Base-by-base conservation (phyloP, 106 monocot genomes). In the Phalaenopsis aphrodite region DNA sequence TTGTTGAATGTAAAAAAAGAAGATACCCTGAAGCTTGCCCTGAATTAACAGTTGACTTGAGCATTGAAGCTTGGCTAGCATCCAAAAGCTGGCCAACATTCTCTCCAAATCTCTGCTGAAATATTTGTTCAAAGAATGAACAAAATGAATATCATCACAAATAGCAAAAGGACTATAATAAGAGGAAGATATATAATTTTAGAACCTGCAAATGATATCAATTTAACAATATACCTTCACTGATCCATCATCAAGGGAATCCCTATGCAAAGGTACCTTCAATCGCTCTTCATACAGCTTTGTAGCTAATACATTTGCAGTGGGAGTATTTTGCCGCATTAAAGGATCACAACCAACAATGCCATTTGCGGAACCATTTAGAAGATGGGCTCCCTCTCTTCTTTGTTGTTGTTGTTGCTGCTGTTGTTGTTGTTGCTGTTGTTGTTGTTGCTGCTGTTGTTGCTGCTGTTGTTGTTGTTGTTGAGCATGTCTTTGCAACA, bases 241-340 rank as follows among this genome's bases (percentile, higher is more conserved):
- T 56, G 88, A 88, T 58, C 84, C 80, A 30, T 91, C 90, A 81
- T 95, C 91, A 78, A 89, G 66, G 65, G 92, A 83, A 80, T 93
- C 92, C 77, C 89, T 86, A 38, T 86, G 85, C 80, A 84, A 77
- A 79, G 95, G 88, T 68, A 91, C 69, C 76, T 93, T 95, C 68
- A 93, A 47, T 36, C 89, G 79, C 39, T 95, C 89, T 71, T 95
- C 95, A 61, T 95, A 91, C 89, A 93, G 87, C 76, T 93, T 95
- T 75, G 90, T 82, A 69, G 92, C 90, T 58, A 90, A n/a, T 55
- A 86, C 89, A 93, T 89, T 95, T 47, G 95, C 95, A 75, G 90
- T 84, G 55, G 87, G 85, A 78, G 89, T 75, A 77, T 83, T 95
- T 82, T 91, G 95, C 4, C 87, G 83, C 78, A 89, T 82, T 57